phyloP scores from a whole-genome alignment of 1,284 basidiomycete genomes.

The Hemileia vastatrix region DNA sequence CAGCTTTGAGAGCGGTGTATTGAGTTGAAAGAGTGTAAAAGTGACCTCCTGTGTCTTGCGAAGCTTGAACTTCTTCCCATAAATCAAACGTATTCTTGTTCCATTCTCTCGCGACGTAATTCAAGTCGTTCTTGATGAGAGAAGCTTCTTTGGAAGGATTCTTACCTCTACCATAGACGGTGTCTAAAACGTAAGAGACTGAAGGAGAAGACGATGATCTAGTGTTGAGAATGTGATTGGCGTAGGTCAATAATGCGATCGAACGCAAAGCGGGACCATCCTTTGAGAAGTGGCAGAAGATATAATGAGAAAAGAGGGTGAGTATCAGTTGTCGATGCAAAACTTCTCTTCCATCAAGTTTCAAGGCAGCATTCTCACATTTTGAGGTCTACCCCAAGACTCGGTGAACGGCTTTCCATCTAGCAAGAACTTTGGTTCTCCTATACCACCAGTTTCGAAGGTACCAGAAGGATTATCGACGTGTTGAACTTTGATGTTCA shows the following conservation, averaged over 20 bases:
- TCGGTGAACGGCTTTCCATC: conserved; percentile 46
- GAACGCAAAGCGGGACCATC: conserved; percentile 50
- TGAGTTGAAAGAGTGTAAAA: conserved; percentile 27
- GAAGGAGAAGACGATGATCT: too few relatives aligned
- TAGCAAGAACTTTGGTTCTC: conserved; percentile 52
- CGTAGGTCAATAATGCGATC: conserved; percentile 47
- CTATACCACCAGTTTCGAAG: conserved; percentile 47
- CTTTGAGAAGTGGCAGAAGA: conserved; percentile 26
- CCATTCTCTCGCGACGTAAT: conserved; percentile 48
- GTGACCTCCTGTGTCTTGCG: conserved; percentile 22
- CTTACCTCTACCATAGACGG: conserved; percentile 29
- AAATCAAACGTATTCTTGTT: conserved; percentile 32
- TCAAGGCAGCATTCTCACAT: conserved; percentile 20
- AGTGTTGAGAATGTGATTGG: conserved; percentile 46
- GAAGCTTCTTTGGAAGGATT: conserved; percentile 37
- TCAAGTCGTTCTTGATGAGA: conserved; percentile 50
- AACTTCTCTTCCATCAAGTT: neutral
- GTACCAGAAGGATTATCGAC: conserved; percentile 47
- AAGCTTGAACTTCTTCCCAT: conserved; percentile 28
- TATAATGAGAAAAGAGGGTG: neutral
- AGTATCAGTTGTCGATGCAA: conserved; percentile 23
- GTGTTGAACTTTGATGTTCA: conserved; percentile 46
- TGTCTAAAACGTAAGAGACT: neutral
- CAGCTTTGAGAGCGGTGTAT: conserved; percentile 11
- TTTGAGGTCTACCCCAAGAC: conserved; percentile 49